A percentile compares a stretch with the other conserved stretches of the same genome.
Evolutionary conservation across 192 early-diverging fungal genomes (phyloP).

Genomic region (Thoreauomyces humboldtii): DNA sequence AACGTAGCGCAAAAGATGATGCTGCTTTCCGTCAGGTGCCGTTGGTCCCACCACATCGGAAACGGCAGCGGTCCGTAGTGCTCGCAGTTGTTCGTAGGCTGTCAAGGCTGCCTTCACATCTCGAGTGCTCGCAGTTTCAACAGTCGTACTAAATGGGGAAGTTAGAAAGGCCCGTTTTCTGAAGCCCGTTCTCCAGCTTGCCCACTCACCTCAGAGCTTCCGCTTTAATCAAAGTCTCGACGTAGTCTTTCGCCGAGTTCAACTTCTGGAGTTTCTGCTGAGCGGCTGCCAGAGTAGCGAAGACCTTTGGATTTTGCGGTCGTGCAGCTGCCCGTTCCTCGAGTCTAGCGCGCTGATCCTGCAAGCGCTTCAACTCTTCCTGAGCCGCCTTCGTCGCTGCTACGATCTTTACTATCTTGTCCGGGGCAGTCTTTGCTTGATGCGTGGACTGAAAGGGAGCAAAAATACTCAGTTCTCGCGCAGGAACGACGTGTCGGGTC

Average conservation of each 20-base stretch:
- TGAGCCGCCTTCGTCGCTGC: neutral
- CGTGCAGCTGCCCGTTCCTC: neutral
- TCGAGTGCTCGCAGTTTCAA: no score
- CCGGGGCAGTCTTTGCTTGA: constrained; percentile 5
- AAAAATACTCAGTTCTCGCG: no score
- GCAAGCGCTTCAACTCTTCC: neutral
- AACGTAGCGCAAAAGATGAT: constrained; percentile 8
- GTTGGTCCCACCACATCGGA: neutral
- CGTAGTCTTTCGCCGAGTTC: constrained; percentile 14
- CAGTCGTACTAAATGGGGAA: no score
- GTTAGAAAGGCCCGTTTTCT: no score
- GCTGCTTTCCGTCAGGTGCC: neutral
- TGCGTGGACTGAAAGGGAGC: neutral
- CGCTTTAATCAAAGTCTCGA: constrained; percentile 8
- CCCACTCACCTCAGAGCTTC: constrained; percentile 21
- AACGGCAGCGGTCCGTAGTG: neutral
- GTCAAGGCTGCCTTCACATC: constrained; percentile 9
- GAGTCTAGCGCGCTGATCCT: neutral
- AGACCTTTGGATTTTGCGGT: neutral
- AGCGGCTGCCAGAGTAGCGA: neutral
- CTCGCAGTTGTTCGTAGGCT: constrained; percentile 17
- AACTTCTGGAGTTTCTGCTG: constrained; percentile 13
- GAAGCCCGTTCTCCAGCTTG: no score
- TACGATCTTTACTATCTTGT: neutral
- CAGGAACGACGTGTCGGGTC: no score